Percentiles rank a stretch among this genome's conserved stretches.
These are phyloP conservation scores for Penicillium paxilli DNA, from an alignment of 495 filamentous ascomycete genomes.

Conservation along the genomic window DNA sequence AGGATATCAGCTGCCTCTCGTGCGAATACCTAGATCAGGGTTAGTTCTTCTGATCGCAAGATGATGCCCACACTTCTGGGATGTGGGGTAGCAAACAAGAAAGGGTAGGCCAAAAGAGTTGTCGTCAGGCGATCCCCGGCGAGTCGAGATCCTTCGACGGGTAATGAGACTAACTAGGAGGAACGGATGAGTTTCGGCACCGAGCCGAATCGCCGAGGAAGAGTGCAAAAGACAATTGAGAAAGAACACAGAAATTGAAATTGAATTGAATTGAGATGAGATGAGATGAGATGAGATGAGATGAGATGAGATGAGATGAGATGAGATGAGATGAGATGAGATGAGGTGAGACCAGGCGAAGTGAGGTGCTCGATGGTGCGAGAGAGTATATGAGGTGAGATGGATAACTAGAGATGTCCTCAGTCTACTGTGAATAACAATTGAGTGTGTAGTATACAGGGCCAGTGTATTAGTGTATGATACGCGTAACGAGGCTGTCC, in stretches of 20 bases:
- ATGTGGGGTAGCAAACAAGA: constrained; percentile 18
- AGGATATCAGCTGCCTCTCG: constrained; percentile 3
- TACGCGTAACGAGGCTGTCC: not conserved
- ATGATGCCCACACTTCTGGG: constrained; percentile 15
- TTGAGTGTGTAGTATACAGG: constrained; percentile 25
- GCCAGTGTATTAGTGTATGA: not conserved
- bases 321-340: not conserved
- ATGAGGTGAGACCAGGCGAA: not conserved
- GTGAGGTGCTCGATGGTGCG: not conserved
- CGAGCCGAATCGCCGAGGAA: not conserved
- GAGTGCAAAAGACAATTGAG: no score
- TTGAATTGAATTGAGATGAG: no score
- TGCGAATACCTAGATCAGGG: not conserved
- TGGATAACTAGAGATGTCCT: no score
- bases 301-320: no score
- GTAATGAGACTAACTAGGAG: not conserved
- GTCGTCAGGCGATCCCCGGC: constrained; percentile 14
- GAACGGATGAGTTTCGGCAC: not conserved
- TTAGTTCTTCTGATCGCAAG: constrained; percentile 11
- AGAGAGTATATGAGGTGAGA: no score
- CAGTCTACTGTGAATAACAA: not conserved
- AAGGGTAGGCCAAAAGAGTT: not conserved
- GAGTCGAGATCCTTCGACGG: constrained; percentile 4
- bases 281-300: no score
- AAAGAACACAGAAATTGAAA: no score